Base-by-base conservation (phyloP, 78 protist species). In the Dictyostelium brefeldianum region DNA sequence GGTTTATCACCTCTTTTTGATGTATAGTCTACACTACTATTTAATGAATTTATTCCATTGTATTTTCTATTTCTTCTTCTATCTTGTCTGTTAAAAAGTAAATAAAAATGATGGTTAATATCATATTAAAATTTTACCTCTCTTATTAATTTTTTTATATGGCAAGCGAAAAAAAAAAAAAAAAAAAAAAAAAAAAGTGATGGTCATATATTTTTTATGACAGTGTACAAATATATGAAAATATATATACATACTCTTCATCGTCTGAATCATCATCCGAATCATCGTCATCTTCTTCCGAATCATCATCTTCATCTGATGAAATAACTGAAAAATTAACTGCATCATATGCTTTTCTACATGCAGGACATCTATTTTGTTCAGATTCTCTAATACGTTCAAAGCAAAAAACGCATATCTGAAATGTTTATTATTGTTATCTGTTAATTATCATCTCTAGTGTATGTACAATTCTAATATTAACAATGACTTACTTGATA, bases 361-460 rank as follows among this genome's bases (percentile, higher is more conserved):
- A 98, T 22, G 97, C 97, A 3, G 99, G 99, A 27, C 99, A 98
- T 46, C 93, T 77, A 12, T 96, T 96, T 17, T 89, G 90, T 71
- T 83, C 48, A 36, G 95, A 91, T 31, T 96, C 98, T 46, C 92
- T 94, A 5, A 98, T 92, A 29, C 96, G 80, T 43, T 98, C 89
- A 90, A 95, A 98, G 69, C 99, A 98, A 89, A 95, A 98, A 12
- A 97, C 81, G 70, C 99, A 98, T 6, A 98, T 89, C 98, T 97
- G 78, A 5, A 64, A 1, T 31, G 50, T 14, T 74, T 74, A 25
- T 14, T 51, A 5, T 14, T 43, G n/a, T n/a, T n/a, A n/a, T n/a
- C n/a, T 67, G 31, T 20, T 20, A 7, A 31, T 67, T 12, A 29
- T 20, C 29, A 31, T 67, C 11, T 22, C 6, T 67, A 29, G 31